These are phyloP conservation scores for Aspergillus carbonarius DNA, from an alignment of 2,329 filamentous ascomycete species.

Conservation along the genomic window DNA sequence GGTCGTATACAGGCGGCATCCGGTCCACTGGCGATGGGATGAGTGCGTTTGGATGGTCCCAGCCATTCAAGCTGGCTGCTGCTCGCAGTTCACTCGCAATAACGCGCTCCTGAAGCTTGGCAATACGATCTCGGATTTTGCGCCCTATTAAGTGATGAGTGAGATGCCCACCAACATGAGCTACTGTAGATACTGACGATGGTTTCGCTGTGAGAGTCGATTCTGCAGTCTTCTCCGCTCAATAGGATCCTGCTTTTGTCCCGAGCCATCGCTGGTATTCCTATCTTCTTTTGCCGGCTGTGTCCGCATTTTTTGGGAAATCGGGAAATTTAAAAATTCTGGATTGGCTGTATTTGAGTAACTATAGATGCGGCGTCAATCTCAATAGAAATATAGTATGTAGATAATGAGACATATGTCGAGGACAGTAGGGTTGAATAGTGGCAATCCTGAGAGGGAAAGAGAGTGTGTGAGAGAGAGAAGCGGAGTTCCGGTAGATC, in stretches of 20 bases:
- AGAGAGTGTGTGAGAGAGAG: not conserved
- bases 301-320: not conserved
- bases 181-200: slow-evolving; percentile 22
- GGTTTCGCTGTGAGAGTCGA: slow-evolving; percentile 34
- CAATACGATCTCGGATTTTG: slow-evolving; percentile 36
- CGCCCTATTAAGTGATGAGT: slow-evolving; percentile 22
- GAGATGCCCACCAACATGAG: not conserved
- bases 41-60: slow-evolving; percentile 24
- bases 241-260: slow-evolving; percentile 29
- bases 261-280: not conserved
- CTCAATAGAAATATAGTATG: not conserved
- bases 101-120: slow-evolving; percentile 36
- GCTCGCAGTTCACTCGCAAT: slow-evolving; percentile 35
- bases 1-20: slow-evolving; percentile 7
- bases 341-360: not conserved
- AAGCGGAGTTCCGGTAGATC: not conserved
- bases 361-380: not conserved
- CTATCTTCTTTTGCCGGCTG: not conserved
- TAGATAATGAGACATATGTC: not conserved
- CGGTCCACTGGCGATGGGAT: slow-evolving; percentile 8
- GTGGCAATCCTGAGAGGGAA: not conserved
- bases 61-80: slow-evolving; percentile 28
- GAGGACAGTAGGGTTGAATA: not conserved
- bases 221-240: slow-evolving; percentile 34
- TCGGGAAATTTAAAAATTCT: not conserved